Percentiles rank a stretch among this genome's conserved stretches.
These are phyloP conservation scores for Xenoacremonium recifei DNA, from an alignment of 2,329 filamentous ascomycete genomes.

Conservation along the genomic window DNA sequence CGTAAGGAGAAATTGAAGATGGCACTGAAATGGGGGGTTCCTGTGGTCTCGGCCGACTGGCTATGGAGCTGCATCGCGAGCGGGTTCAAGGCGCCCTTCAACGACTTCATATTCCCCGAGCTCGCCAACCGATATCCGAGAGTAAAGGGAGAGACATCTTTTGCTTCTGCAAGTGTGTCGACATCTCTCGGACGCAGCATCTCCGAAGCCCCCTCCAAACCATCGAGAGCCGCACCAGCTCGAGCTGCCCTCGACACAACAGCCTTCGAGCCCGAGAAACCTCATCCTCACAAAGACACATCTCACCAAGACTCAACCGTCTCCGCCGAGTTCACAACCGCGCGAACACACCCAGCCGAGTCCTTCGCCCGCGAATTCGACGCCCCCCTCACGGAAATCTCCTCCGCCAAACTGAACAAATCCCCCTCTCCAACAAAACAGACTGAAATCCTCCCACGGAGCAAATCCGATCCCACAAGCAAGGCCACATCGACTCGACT, in stretches of 20 bases:
- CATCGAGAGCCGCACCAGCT: conserved; percentile 14
- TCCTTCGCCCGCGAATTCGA: conserved; percentile 23
- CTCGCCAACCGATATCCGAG: conserved; percentile 33
- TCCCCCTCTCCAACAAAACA: conserved; percentile 34
- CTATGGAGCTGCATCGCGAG: conserved; percentile 75
- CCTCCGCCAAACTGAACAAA: conserved; percentile 41
- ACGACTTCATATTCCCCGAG: conserved; percentile 47
- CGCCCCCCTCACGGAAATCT: conserved; percentile 40
- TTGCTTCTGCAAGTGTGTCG: neutral
- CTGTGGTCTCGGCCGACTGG: conserved; percentile 81
- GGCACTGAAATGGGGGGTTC: conserved; percentile 72
- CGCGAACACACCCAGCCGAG: conserved; percentile 36
- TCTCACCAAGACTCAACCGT: conserved; percentile 22
- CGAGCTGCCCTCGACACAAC: conserved; percentile 36
- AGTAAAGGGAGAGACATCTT: too few species aligned
- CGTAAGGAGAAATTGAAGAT: conserved; percentile 75
- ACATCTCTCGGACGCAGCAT: conserved; percentile 9
- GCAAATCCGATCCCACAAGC: conserved; percentile 39
- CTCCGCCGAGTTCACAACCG: conserved; percentile 41
- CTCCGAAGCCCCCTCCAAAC: conserved; percentile 18
- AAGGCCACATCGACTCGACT: neutral
- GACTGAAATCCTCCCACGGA: conserved; percentile 13
- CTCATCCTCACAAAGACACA: conserved; percentile 4
- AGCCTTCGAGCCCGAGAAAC: conserved; percentile 33
- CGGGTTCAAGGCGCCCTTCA: conserved; percentile 45